Conservation (phyloP, 2,329 filamentous ascomycete genomes). For the Dryadomyces sulphureus region DNA sequence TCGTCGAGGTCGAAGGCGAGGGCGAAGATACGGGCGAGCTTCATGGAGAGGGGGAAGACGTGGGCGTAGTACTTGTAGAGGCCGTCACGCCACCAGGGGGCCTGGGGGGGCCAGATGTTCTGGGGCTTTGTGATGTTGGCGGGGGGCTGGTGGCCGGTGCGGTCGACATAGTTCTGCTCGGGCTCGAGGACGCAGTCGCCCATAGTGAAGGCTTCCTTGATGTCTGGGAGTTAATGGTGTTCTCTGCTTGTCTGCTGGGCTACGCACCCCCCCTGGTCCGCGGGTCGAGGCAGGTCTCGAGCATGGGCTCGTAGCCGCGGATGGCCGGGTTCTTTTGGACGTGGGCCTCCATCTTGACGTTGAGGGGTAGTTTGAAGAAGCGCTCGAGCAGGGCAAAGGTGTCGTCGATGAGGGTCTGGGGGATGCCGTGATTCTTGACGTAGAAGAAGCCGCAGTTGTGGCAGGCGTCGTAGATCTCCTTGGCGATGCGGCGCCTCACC, state of each 20-base stretch:
- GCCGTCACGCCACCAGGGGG: conserved; percentile 18
- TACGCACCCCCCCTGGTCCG: conserved; percentile 12
- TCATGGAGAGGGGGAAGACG: background rate
- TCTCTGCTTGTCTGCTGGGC: too few species aligned
- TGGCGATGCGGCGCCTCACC: conserved; percentile 1
- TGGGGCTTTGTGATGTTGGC: conserved; percentile 15
- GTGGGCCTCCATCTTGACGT: conserved; percentile 16
- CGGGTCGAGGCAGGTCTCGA: conserved; percentile 18
- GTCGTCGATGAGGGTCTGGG: conserved; percentile 1
- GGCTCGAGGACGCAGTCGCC: conserved; percentile 22
- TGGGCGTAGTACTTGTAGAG: conserved; percentile 20
- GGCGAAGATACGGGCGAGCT: conserved; percentile 12
- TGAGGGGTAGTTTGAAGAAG: conserved; percentile 9
- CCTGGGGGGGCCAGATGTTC: conserved; percentile 20
- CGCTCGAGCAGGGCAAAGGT: conserved; percentile 4
- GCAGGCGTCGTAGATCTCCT: conserved; percentile 8
- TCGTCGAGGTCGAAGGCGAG: conserved; percentile 11
- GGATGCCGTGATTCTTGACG: conserved; percentile 17
- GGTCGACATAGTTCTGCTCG: conserved; percentile 18
- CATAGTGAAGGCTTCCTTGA: conserved; percentile 16
- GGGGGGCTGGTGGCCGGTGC: conserved; percentile 5
- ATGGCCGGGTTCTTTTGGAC: conserved; percentile 20
- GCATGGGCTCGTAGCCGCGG: conserved; percentile 20
- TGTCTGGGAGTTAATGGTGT: background rate
- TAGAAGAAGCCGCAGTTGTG: conserved; percentile 18